phyloP scores from a whole-genome alignment of 768 basidiomycete genomes.

The Pisolithus albus region DNA sequence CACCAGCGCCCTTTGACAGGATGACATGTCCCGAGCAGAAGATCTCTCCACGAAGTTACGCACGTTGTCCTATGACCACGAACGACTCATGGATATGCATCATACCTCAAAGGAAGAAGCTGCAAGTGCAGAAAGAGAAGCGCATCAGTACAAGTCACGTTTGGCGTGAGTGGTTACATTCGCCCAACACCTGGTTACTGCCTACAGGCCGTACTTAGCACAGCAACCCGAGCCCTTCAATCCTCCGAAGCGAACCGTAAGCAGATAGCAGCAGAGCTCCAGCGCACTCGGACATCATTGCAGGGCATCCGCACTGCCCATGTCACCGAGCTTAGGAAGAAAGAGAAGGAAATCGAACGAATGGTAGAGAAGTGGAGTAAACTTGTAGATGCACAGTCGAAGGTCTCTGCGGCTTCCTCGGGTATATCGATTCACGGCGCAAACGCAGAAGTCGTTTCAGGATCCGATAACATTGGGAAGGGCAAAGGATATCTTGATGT shows the following conservation, averaged over 20 bases:
- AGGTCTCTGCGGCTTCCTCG: constrained; percentile 40
- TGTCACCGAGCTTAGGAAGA: constrained; percentile 68
- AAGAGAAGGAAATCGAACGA: constrained; percentile 72
- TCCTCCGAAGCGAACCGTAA: constrained; percentile 61
- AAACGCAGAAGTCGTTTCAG: constrained; percentile 44
- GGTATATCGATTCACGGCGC: constrained; percentile 47
- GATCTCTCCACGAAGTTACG: constrained; percentile 67
- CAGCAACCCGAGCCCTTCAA: constrained; percentile 47
- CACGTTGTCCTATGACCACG: constrained; percentile 75
- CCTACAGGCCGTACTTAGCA: constrained; percentile 27
- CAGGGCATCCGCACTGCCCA: constrained; percentile 66
- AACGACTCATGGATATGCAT: constrained; percentile 65
- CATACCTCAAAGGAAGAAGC: constrained; percentile 49
- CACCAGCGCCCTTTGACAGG: constrained; percentile 28
- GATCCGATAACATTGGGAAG: constrained; percentile 39
- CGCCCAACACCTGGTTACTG: not conserved
- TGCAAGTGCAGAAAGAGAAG: constrained; percentile 74
- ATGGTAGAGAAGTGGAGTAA: constrained; percentile 71
- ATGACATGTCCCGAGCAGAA: constrained; percentile 77
- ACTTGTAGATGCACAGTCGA: constrained; percentile 60
- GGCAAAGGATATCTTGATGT: constrained; percentile 54
- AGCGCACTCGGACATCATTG: constrained; percentile 61
- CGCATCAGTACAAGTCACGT: constrained; percentile 64
- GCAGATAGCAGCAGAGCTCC: constrained; percentile 61
- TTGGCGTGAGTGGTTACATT: constrained; percentile 47